These are phyloP conservation scores for Eucalyptus virginea DNA, from an alignment of 345 rosid species.

Conservation along the genomic window DNA sequence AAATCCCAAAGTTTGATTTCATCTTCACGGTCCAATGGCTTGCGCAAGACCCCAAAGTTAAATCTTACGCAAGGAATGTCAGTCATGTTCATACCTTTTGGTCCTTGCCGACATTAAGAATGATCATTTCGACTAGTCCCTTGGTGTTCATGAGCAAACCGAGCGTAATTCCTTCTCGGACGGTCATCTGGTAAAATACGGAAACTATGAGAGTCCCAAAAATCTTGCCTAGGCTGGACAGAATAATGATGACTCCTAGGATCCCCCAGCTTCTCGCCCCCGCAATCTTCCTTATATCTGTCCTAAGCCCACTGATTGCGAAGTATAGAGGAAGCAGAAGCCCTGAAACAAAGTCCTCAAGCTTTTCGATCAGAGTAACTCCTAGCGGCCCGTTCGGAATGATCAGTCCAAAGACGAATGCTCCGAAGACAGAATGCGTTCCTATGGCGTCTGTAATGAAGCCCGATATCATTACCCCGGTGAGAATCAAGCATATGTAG, in stretches of 20 bases:
- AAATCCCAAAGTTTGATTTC: not conserved
- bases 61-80: not conserved
- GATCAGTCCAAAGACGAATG: conserved; percentile 80
- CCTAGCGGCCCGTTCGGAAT: conserved; percentile 92
- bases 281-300: conserved; percentile 26
- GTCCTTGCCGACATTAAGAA: conserved; percentile 85
- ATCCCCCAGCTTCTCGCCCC: conserved; percentile 38
- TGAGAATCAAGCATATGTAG: conserved; percentile 70
- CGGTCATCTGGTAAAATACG: conserved; percentile 51
- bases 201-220: conserved; percentile 51
- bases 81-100: conserved; percentile 35
- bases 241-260: conserved; percentile 27
- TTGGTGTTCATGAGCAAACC: conserved; percentile 91
- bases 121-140: conserved; percentile 88
- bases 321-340: conserved; percentile 89
- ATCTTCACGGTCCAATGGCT: not conserved
- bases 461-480: conserved; percentile 91
- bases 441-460: conserved; percentile 92
- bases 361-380: conserved; percentile 77
- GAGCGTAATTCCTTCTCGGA: conserved; percentile 74
- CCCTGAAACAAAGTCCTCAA: conserved; percentile 96
- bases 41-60: not conserved
- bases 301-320: conserved; percentile 87
- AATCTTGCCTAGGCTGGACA: conserved; percentile 63
- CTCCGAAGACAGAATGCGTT: conserved; percentile 92